Percentiles rank a stretch among this genome's conserved stretches.
Conservation (phyloP, 345 rosid species). For the Luvunga scandens region DNA sequence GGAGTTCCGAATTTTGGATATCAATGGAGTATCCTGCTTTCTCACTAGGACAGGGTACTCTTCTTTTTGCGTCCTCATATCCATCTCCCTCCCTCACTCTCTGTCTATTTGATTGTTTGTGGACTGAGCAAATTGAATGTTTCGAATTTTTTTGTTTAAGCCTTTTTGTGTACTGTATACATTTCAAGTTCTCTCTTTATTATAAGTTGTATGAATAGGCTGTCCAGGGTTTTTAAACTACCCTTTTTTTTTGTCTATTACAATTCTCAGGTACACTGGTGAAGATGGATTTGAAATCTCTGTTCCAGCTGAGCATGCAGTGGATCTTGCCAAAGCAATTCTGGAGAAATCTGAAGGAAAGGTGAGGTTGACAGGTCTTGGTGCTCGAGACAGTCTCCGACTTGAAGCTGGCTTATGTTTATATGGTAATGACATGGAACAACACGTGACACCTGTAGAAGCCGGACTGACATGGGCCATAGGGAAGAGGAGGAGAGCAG, state of each 20-base stretch:
- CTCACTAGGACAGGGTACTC: conserved; percentile 94
- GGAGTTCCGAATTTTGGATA: conserved; percentile 74
- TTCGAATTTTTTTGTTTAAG: not conserved
- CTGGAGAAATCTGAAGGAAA: conserved; percentile 91
- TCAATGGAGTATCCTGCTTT: conserved; percentile 77
- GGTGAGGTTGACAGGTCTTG: conserved; percentile 85
- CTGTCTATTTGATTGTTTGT: not conserved
- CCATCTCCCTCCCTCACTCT: not conserved
- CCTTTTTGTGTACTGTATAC: not conserved
- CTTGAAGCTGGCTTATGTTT: conserved; percentile 93
- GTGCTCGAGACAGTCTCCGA: conserved; percentile 94
- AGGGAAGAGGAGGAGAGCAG: conserved; percentile 92
- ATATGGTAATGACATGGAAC: conserved; percentile 97
- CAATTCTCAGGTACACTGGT: conserved; percentile 70
- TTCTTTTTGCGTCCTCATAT: conserved; percentile 7
- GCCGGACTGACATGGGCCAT: conserved; percentile 98
- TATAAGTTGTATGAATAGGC: not conserved
- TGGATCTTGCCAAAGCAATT: conserved; percentile 89
- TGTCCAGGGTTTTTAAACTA: conserved; percentile 1
- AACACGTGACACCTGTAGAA: conserved; percentile 81
- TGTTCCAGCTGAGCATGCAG: conserved; percentile 76
- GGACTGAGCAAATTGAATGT: not conserved
- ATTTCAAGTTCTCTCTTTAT: not conserved
- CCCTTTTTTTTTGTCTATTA: not conserved
- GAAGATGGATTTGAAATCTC: conserved; percentile 99